phyloP scores from a whole-genome alignment of 257 asterid species.

The Fraxinus excelsior region DNA sequence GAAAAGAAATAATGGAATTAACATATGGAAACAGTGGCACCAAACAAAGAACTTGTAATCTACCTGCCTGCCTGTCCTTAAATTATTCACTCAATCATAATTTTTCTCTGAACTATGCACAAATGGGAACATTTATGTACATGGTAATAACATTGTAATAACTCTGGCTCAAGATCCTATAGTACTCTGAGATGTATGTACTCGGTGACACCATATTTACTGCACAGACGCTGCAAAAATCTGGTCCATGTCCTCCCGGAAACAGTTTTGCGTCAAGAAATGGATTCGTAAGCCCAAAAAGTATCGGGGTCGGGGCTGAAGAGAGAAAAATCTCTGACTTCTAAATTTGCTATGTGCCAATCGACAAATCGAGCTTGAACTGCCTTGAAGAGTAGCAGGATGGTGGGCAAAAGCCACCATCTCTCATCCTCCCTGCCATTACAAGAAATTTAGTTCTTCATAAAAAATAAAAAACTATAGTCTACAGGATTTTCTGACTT shows the following conservation, averaged over 20 bases:
- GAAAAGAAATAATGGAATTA: background rate
- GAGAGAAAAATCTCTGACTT: slow-evolving; percentile 79
- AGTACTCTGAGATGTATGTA: slow-evolving; percentile 30
- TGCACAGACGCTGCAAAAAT: slow-evolving; percentile 18
- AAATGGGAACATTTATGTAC: slow-evolving; percentile 33
- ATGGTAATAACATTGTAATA: slow-evolving; percentile 28
- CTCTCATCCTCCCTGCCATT: slow-evolving; percentile 78
- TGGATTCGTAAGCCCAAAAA: slow-evolving; percentile 88
- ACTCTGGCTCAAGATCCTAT: slow-evolving; percentile 17
- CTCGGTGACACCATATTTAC: slow-evolving; percentile 24
- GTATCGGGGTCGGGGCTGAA: slow-evolving; percentile 91
- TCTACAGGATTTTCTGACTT: background rate
- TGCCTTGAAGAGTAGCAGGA: slow-evolving; percentile 69
- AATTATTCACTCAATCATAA: background rate
- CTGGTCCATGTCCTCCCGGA: background rate
- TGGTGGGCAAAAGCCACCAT: slow-evolving; percentile 91
- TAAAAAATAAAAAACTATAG: background rate
- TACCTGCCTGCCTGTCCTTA: slow-evolving; percentile 3
- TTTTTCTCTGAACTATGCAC: slow-evolving; percentile 37
- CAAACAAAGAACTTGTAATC: background rate
- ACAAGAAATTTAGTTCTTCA: slow-evolving; percentile 12
- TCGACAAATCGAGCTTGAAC: slow-evolving; percentile 85
- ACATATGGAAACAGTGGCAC: background rate
- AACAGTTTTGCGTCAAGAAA: slow-evolving; percentile 42
- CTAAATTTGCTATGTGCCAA: slow-evolving; percentile 91